phyloP scores from a whole-genome alignment of 371 early-diverging fungal genomes.

The Apophysomyces elegans region DNA sequence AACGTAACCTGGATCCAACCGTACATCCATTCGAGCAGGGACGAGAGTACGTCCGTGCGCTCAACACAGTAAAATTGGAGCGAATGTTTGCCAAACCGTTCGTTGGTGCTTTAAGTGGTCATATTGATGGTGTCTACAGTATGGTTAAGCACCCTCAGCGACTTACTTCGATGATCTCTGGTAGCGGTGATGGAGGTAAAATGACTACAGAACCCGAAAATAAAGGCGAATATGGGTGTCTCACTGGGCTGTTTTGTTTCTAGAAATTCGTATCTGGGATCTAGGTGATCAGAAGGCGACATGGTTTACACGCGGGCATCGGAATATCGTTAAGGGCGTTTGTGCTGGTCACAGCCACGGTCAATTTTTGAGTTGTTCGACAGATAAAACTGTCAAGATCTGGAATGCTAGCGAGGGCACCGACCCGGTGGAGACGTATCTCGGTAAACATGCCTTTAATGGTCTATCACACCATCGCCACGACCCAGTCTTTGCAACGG shows the following conservation, averaged over 20 bases:
- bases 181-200: constrained; percentile 92
- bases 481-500: constrained; percentile 86
- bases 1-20: constrained; percentile 89
- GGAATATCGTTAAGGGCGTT: constrained; percentile 83
- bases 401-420: constrained; percentile 66
- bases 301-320: constrained; percentile 82
- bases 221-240: too few species aligned
- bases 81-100: constrained; percentile 99
- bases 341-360: constrained; percentile 66
- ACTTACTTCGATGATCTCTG: constrained; percentile 82
- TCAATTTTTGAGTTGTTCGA: constrained; percentile 85
- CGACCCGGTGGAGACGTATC: constrained; percentile 72
- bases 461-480: constrained; percentile 84
- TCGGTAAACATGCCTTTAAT: constrained; percentile 79
- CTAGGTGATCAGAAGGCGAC: constrained; percentile 69
- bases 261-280: constrained; percentile 87
- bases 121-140: constrained; percentile 96
- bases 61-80: constrained; percentile 96
- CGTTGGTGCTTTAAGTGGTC: constrained; percentile 86
- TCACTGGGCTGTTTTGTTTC: constrained; percentile 4
- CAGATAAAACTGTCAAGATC: constrained; percentile 88
- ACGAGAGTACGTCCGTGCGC: constrained; percentile 97
- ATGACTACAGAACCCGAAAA: background rate
- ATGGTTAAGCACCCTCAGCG: constrained; percentile 91
- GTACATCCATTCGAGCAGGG: constrained; percentile 97